A percentile compares a stretch with the other conserved stretches of the same genome.
phyloP scores from a whole-genome alignment of 352 stramenopile genomes.

The Pythium volutum region DNA sequence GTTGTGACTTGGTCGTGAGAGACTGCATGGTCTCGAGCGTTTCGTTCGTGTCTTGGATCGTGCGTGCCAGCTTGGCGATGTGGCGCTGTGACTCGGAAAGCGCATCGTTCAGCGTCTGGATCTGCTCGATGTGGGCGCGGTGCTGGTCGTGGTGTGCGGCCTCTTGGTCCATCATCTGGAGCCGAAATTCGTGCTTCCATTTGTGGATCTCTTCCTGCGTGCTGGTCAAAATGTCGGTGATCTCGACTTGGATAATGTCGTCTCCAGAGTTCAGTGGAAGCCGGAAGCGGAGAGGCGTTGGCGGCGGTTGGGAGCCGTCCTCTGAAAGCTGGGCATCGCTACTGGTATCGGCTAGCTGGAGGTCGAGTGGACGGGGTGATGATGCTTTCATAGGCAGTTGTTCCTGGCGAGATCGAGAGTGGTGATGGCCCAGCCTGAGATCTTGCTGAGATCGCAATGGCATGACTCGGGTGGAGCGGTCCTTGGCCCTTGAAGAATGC shows the following conservation, averaged over 20 bases:
- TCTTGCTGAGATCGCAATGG: slow-evolving; percentile 6
- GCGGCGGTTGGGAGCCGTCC: slow-evolving; percentile 5
- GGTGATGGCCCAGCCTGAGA: not conserved
- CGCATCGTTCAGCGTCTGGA: slow-evolving; percentile 19
- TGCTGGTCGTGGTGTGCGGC: slow-evolving; percentile 21
- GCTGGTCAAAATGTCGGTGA: slow-evolving; percentile 25
- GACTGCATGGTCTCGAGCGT: slow-evolving; percentile 24
- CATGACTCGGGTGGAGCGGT: slow-evolving; percentile 6
- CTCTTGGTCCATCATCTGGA: slow-evolving; percentile 29
- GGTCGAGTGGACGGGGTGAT: slow-evolving; percentile 2
- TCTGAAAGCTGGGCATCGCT: not conserved
- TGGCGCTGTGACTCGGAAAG: slow-evolving; percentile 20
- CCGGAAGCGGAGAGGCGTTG: slow-evolving; percentile 1
- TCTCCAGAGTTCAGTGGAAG: slow-evolving; percentile 7
- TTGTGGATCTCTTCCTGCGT: slow-evolving; percentile 24
- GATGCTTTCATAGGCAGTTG: not conserved
- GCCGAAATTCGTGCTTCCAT: slow-evolving; percentile 28
- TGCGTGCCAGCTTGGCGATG: slow-evolving; percentile 19
- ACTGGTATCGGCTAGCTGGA: not conserved
- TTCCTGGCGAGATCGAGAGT: not conserved
- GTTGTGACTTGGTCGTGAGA: slow-evolving; percentile 19
- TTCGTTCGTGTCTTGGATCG: slow-evolving; percentile 21
- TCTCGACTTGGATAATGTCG: slow-evolving; percentile 29
- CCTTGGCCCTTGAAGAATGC: not conserved
- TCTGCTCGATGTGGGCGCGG: slow-evolving; percentile 22